phyloP scores from a whole-genome alignment of 495 filamentous ascomycete species.

The Podospora didyma region DNA sequence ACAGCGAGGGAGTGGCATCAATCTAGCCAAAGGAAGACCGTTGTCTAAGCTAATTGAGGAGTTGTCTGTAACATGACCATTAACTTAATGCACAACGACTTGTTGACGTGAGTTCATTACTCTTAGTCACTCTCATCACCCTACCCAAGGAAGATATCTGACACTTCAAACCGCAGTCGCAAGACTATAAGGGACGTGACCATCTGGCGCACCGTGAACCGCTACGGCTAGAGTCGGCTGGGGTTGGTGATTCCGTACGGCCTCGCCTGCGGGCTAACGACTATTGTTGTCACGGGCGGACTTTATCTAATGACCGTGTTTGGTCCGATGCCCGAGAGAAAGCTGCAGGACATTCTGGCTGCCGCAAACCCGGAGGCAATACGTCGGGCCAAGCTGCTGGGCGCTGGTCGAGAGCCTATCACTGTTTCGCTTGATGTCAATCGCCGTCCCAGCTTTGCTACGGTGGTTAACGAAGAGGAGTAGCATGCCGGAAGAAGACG shows the following conservation, averaged over 20 bases:
- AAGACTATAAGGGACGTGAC: slow-evolving; percentile 2
- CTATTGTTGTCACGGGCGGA: neutral
- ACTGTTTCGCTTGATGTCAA: neutral
- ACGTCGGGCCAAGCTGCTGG: neutral
- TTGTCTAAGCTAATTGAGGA: slow-evolving; percentile 5
- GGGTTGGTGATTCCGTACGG: slow-evolving; percentile 8
- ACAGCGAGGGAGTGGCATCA: slow-evolving; percentile 1
- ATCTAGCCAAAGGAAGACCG: neutral
- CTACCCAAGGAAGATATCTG: neutral
- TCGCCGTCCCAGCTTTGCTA: neutral
- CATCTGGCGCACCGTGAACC: slow-evolving; percentile 1
- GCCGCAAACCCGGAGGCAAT: neutral
- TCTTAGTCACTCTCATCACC: neutral
- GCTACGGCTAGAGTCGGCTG: slow-evolving; percentile 6
- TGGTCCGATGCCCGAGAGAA: neutral
- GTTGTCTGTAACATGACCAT: slow-evolving; percentile 8
- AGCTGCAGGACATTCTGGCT: slow-evolving; percentile 6
- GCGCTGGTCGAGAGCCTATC: neutral
- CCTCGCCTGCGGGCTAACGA: neutral
- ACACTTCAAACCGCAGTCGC: neutral
- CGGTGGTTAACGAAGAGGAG: neutral
- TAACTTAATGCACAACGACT: slow-evolving; percentile 8
- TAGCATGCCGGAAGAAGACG: neutral
- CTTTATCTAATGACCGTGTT: neutral
- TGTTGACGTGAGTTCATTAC: slow-evolving; percentile 4